Percentiles rank a stretch among this genome's conserved stretches.
Evolutionary conservation across 148 eudicot species (phyloP).

Genomic region (Oxyria digyna): DNA sequence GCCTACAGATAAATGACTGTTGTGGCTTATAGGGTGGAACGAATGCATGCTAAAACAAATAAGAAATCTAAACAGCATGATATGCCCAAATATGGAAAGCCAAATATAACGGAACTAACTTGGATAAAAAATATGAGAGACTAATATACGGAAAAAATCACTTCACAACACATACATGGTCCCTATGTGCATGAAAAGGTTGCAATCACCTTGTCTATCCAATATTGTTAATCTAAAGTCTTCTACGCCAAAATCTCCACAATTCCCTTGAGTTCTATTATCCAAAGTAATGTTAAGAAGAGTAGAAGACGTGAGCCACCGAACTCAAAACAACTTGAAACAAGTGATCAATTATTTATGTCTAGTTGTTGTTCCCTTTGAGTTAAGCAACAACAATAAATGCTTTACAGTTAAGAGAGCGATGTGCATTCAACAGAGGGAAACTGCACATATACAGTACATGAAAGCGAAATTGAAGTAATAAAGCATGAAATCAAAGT

Average conservation of each 20-base stretch:
- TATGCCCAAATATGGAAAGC: neutral
- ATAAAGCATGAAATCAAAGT: neutral
- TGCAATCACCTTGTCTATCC: neutral
- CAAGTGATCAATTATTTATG: neutral
- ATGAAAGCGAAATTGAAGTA: neutral
- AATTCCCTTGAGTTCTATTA: neutral
- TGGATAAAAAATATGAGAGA: neutral
- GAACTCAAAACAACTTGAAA: neutral
- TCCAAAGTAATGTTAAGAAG: too few relatives aligned
- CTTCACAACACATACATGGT: neutral
- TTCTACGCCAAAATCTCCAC: neutral
- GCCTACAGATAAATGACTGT: slow-evolving; percentile 77
- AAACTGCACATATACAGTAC: neutral
- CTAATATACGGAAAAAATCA: neutral
- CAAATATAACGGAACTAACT: neutral
- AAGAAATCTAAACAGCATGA: neutral
- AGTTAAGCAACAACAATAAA: neutral
- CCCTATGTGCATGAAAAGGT: neutral
- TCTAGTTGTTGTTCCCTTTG: neutral
- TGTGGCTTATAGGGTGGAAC: slow-evolving; percentile 77
- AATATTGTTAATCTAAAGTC: neutral
- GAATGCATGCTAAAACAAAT: neutral
- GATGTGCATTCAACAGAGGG: neutral
- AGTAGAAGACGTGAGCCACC: neutral
- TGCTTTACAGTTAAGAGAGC: too few relatives aligned